Conservation (phyloP, 306 rosid genomes). For the Trifolium dubium region DNA sequence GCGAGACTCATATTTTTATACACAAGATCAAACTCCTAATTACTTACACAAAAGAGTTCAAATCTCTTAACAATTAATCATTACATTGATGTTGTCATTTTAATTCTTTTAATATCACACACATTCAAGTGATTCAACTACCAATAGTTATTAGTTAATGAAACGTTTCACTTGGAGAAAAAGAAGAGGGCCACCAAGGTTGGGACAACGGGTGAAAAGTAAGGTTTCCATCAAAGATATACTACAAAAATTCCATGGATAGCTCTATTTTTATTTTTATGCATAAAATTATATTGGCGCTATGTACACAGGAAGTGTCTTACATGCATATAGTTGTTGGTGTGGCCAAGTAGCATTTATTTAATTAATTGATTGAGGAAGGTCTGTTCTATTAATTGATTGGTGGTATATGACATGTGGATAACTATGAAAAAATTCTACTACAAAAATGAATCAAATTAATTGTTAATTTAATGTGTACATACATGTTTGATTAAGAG, state of each 20-base stretch:
- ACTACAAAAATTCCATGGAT: slow-evolving; percentile 19
- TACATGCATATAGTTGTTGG: slow-evolving; percentile 22
- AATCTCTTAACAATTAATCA: too few relatives aligned
- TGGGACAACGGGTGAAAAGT: background rate
- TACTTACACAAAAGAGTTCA: too few relatives aligned
- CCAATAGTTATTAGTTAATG: background rate
- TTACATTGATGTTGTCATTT: too few relatives aligned
- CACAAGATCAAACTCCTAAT: too few relatives aligned
- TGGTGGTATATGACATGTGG: slow-evolving; percentile 30
- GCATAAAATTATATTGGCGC: background rate
- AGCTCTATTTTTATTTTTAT: background rate
- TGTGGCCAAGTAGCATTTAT: slow-evolving; percentile 25
- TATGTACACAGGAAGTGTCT: background rate
- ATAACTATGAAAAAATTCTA: slow-evolving; percentile 13
- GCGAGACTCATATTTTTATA: too few relatives aligned
- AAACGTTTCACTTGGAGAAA: background rate
- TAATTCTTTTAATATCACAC: too few relatives aligned
- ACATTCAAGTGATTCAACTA: background rate
- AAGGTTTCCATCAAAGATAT: slow-evolving; percentile 29
- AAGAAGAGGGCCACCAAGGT: background rate
- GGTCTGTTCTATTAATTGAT: slow-evolving; percentile 12
- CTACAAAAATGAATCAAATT: slow-evolving; percentile 18
- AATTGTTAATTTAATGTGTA: slow-evolving; percentile 8
- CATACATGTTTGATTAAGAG: slow-evolving; percentile 1
- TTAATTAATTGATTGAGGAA: slow-evolving; percentile 4